Evolutionary conservation across 371 early-diverging fungal genomes (phyloP).

Genomic region (Mortierella sp.): DNA sequence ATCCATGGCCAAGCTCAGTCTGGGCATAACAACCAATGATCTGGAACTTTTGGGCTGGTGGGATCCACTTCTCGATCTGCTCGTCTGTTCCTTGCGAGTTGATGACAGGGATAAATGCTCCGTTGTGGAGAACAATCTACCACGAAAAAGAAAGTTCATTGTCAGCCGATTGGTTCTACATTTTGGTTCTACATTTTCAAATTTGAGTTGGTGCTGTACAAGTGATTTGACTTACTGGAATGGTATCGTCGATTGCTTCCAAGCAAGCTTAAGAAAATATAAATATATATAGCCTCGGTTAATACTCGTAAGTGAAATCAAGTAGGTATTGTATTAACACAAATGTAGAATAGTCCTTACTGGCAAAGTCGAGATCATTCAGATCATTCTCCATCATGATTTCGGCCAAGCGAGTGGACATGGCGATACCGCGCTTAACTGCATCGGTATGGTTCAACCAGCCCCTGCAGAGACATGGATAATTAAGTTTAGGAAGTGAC

Average conservation of each 20-base stretch:
- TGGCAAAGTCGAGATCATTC: conserved; percentile 54
- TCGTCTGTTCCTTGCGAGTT: conserved; percentile 81
- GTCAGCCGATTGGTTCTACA: background rate
- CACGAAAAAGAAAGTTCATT: background rate
- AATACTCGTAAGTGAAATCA: too few relatives aligned
- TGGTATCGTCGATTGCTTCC: conserved; percentile 45
- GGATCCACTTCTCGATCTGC: conserved; percentile 82
- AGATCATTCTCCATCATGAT: conserved; percentile 54
- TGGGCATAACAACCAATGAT: conserved; percentile 91
- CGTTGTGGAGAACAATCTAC: conserved; percentile 45
- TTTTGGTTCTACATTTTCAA: too few relatives aligned
- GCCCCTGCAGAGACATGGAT: conserved; percentile 16
- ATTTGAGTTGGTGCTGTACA: background rate
- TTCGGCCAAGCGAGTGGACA: conserved; percentile 51
- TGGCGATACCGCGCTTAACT: conserved; percentile 56
- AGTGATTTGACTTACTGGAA: conserved; percentile 29
- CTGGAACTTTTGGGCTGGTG: conserved; percentile 77
- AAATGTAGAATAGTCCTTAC: conserved; percentile 10
- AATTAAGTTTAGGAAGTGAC: background rate
- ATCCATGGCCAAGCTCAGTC: conserved; percentile 80
- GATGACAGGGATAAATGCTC: conserved; percentile 87
- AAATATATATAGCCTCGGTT: background rate
- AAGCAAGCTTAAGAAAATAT: background rate
- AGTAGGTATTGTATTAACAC: too few relatives aligned
- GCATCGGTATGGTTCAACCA: conserved; percentile 56